A percentile compares a stretch with the other conserved stretches of the same genome.
Evolutionary conservation across 2,329 filamentous ascomycete genomes (phyloP).

Genomic region (Calonectria leucothoes): DNA sequence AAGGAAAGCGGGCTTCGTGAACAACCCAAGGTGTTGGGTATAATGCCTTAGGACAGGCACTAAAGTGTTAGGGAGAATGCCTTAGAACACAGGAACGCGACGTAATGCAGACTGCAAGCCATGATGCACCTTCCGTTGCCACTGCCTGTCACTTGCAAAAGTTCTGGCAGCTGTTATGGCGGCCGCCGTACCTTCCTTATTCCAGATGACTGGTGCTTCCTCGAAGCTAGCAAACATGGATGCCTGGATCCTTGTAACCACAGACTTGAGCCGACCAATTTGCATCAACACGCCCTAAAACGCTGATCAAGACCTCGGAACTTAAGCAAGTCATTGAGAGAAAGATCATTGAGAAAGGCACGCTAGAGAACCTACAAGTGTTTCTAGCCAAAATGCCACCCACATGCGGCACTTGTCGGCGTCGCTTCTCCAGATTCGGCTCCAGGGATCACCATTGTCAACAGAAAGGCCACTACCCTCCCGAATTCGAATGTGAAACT

Average conservation of each 20-base stretch:
- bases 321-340: background rate
- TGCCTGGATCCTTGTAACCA: background rate
- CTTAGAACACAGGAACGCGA: background rate
- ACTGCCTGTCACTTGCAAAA: background rate
- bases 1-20: no score
- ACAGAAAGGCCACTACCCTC: conserved; percentile 39
- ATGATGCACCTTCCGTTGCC: background rate
- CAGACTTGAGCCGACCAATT: background rate
- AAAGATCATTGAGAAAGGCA: background rate
- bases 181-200: background rate
- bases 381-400: conserved; percentile 20
- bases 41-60: background rate
- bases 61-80: background rate
- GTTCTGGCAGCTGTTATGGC: background rate
- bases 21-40: background rate
- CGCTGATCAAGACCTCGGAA: background rate
- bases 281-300: background rate
- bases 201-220: background rate
- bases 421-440: conserved; percentile 34
- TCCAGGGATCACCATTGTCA: conserved; percentile 44
- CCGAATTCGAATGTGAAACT: conserved; percentile 43
- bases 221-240: background rate
- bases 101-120: background rate
- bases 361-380: background rate
- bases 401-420: conserved; percentile 43